Evolutionary conservation across 2,329 filamentous ascomycete species (phyloP).

Genomic region (Colletotrichum endophyticum): DNA sequence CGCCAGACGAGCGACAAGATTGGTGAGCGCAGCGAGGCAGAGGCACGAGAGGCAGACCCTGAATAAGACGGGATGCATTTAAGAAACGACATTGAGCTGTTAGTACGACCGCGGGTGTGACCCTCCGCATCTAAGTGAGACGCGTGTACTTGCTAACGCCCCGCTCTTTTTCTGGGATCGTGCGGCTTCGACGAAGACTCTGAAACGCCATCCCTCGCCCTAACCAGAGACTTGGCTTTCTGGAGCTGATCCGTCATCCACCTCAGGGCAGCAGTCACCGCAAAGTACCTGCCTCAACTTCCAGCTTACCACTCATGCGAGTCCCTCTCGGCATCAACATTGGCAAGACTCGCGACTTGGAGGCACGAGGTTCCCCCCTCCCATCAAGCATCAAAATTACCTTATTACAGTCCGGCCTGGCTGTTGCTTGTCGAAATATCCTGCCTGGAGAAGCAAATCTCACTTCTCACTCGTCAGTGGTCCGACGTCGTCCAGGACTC

Average conservation of each 20-base stretch:
- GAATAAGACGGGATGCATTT: neutral
- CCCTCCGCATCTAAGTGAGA: slow-evolving; percentile 13
- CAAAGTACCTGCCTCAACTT: neutral
- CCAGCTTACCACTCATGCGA: neutral
- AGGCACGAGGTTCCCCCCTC: neutral
- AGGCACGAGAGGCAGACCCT: neutral
- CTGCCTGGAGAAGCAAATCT: neutral
- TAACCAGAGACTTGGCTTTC: slow-evolving; percentile 12
- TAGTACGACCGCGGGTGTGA: neutral
- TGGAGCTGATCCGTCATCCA: neutral
- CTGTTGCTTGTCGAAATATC: neutral
- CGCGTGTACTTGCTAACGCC: slow-evolving; percentile 14
- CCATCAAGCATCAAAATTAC: neutral
- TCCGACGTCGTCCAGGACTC: neutral
- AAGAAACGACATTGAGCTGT: neutral
- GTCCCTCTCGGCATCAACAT: neutral
- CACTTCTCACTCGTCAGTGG: neutral
- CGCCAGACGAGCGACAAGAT: neutral
- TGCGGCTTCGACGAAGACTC: slow-evolving; percentile 16
- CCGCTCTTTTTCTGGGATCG: slow-evolving; percentile 11
- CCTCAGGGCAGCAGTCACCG: neutral
- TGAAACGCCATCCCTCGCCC: slow-evolving; percentile 15
- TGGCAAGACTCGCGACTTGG: neutral
- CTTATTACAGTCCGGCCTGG: neutral
- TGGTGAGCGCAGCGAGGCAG: neutral